Evolutionary conservation across 805 yeast species (phyloP).

Genomic region (Tetrapisispora phaffii): DNA sequence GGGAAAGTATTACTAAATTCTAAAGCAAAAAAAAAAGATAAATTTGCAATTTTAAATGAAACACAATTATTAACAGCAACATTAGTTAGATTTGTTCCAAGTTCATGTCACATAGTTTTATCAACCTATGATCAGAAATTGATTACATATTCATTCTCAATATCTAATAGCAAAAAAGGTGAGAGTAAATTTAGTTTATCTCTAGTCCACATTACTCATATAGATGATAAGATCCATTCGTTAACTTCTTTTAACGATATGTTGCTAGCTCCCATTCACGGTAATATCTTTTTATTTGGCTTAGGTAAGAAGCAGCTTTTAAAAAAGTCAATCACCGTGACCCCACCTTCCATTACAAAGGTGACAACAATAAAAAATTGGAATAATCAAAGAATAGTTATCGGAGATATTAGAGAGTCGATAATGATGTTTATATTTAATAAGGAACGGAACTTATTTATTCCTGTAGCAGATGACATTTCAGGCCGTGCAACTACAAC

Average conservation of each 20-base stretch:
- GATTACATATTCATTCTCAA: conserved; percentile 12
- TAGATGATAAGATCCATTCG: conserved; percentile 40
- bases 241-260: conserved; percentile 48
- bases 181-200: conserved; percentile 28
- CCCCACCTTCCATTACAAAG: conserved; percentile 35
- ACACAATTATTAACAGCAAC: conserved; percentile 12
- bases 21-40: not conserved
- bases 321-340: conserved; percentile 45
- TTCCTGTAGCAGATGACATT: conserved; percentile 61
- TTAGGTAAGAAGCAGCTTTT: conserved; percentile 74
- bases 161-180: conserved; percentile 19
- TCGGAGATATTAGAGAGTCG: conserved; percentile 66
- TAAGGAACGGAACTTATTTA: conserved; percentile 38
- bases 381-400: conserved; percentile 49
- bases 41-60: conserved; percentile 4
- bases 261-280: conserved; percentile 49
- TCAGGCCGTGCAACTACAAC: conserved; percentile 58
- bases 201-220: conserved; percentile 50
- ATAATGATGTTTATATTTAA: conserved; percentile 49
- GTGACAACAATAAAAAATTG: conserved; percentile 44
- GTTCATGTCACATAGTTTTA: conserved; percentile 34
- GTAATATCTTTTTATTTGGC: conserved; percentile 50
- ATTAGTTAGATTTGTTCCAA: conserved; percentile 21
- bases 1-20: not conserved
- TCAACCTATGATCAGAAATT: conserved; percentile 29